phyloP scores from a whole-genome alignment of 805 yeast species.

The Candida vaughaniae region DNA sequence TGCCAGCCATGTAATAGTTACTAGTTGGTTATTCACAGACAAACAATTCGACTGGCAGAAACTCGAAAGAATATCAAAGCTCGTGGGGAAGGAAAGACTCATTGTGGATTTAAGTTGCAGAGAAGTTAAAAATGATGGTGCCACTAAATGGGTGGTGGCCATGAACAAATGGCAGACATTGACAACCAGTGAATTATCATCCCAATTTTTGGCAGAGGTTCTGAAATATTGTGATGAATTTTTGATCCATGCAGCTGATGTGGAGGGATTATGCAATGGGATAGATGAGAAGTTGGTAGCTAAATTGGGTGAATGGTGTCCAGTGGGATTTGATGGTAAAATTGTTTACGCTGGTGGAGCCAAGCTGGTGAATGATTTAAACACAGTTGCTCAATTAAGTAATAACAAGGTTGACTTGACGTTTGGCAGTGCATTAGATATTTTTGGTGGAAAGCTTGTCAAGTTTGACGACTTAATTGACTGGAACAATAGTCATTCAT shows the following conservation, averaged over 20 bases:
- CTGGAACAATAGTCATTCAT: conserved; percentile 55
- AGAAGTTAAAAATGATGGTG: conserved; percentile 20
- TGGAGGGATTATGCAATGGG: conserved; percentile 93
- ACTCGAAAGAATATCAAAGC: conserved; percentile 45
- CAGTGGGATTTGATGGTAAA: conserved; percentile 51
- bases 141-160: conserved; percentile 81
- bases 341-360: conserved; percentile 99
- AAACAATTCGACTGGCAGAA: conserved; percentile 47
- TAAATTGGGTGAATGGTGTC: conserved; percentile 76
- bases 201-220: conserved; percentile 53
- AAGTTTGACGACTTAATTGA: conserved; percentile 68
- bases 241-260: conserved; percentile 96
- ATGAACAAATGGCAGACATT: conserved; percentile 96
- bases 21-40: conserved; percentile 83
- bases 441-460: conserved; percentile 88
- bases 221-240: conserved; percentile 78
- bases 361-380: conserved; percentile 65
- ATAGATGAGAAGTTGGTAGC: conserved; percentile 78
- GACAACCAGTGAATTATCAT: conserved; percentile 60
- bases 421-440: conserved; percentile 88
- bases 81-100: conserved; percentile 65
- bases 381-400: conserved; percentile 64
- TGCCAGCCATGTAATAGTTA: conserved; percentile 87
- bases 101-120: conserved; percentile 92
- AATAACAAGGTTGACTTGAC: conserved; percentile 86